Conservation (phyloP, 257 asterid genomes). For the Ehretia macrophylla region DNA sequence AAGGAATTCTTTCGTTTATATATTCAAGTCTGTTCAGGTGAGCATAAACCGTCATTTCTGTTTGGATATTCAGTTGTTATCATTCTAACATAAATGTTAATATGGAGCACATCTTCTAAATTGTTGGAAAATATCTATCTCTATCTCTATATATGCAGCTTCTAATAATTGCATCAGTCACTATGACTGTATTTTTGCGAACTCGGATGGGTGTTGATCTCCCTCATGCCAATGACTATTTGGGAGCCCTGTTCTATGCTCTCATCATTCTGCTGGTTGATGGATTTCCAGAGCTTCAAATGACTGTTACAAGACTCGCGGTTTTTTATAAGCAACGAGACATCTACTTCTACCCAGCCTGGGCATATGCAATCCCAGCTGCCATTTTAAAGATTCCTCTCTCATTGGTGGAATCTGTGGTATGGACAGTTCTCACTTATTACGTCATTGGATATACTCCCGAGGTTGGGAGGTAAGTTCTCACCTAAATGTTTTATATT, state of each 20-base stretch:
- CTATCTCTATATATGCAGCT: slow-evolving; percentile 46
- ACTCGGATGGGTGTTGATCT: slow-evolving; percentile 43
- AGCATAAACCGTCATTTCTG: slow-evolving; percentile 3
- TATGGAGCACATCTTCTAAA: neutral
- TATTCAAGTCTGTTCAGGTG: slow-evolving; percentile 51
- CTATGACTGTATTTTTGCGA: slow-evolving; percentile 55
- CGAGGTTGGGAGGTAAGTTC: slow-evolving; percentile 55
- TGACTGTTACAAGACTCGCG: slow-evolving; percentile 42
- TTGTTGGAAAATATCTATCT: slow-evolving; percentile 1
- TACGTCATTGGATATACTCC: slow-evolving; percentile 49
- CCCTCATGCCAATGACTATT: slow-evolving; percentile 38
- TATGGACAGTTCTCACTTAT: slow-evolving; percentile 58
- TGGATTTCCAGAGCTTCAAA: slow-evolving; percentile 47
- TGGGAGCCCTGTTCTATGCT: slow-evolving; percentile 48
- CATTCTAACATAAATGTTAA: neutral
- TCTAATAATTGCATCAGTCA: slow-evolving; percentile 30
- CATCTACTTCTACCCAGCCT: slow-evolving; percentile 46
- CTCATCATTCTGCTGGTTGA: slow-evolving; percentile 44
- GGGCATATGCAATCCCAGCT: slow-evolving; percentile 54
- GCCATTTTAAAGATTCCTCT: slow-evolving; percentile 48
- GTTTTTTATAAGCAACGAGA: slow-evolving; percentile 56
- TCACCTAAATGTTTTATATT: neutral
- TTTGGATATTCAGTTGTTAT: neutral
- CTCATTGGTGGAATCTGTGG: slow-evolving; percentile 36
- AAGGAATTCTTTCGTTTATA: slow-evolving; percentile 43